Base-by-base conservation (phyloP, 495 filamentous ascomycete genomes). In the Haplographium delicatum region DNA sequence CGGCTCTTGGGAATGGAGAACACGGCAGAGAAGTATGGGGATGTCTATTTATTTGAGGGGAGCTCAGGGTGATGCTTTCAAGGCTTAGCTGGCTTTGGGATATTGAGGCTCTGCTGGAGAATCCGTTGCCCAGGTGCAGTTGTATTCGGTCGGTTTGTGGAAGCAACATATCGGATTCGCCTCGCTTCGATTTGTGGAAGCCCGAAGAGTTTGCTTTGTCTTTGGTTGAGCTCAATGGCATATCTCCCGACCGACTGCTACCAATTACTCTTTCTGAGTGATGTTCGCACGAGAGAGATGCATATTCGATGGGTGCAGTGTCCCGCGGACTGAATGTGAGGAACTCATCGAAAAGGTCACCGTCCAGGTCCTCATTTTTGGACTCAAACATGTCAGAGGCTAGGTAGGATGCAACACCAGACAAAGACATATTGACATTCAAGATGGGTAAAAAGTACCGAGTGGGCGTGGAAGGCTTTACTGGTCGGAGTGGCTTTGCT, bases 291-390 rank as follows among this genome's bases (percentile, higher is more conserved):
- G 47, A 38, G 3, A 50, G 4, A 3, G 15, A 28, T 10, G 56
- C 34, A 25, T 52, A 56, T 26, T 47, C 49, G 6, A 19, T 3
- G 15, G 23, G 34, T 6, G n/a, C 48, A 31, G 22, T 51, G 11
- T 50, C 28, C n/a, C 25, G 24, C 20, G 51, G 34, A 27, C 43
- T 53, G 44, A 59, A 58, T 18, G 46, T 56, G 22, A 63, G 45
- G 31, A 55, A 60, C 28, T 63, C 35, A 34, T 63, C 60, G 33
- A 63, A 63, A 47, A 63, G 56, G n/a, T 63, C 60, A 44, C 33
- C 50, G 46, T 34, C 33, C 20, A 58, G 47, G 1, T 59, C 54
- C 8, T 56, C 56, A 27, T 26, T 51, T 33, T 44, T 44, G 44
- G 43, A 56, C 18, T 28, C 45, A 13, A 51, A 57, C 24, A 52